Evolutionary conservation across 768 basidiomycete genomes (phyloP), one percentile per base, ranked within the genome.

Genomic region (Tylopilus felleus): DNA sequence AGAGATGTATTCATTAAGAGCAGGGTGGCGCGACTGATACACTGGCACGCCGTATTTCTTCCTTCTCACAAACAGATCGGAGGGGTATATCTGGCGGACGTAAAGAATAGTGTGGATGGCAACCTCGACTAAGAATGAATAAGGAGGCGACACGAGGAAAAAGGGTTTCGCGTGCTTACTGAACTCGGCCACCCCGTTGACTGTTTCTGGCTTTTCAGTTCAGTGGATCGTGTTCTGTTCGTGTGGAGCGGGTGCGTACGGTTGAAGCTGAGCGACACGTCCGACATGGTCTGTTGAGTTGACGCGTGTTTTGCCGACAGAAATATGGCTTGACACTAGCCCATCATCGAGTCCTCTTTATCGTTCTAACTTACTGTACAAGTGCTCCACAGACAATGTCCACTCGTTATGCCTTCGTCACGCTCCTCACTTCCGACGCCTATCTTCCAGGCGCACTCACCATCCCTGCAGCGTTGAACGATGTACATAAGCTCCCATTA

Each of bases 381-480:
- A 55, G 25, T 48, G 25, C 19, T 16, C 17, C 1, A 27, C 8
- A 47, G 38, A 69, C 62, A 65, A 88, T 88, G 87, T 77, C 83
- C 72, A 53, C 65, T 75, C 76, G 75, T 70, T 86, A 81, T 79
- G 92, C 91, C 63, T 91, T 97, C 71, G 92, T 88, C 61, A 92
- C 96, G 39, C 88, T 99, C 60, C 74, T 98, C 64, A 93, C 96
- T 52, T 92, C 93, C 29, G 88, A 95, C 68, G 77, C 80, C 25
- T 99, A 99, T 75, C 85, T 98, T 49, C 92, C 93, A 31, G 97
- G 97, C 50, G 94, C 90, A 31, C 85, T 98, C 61, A 82, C 88
- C 55, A 78, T 93, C 64, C 89, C 83, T 29, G 90, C 88, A 50
- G 90, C 96, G 16, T 80, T 99, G 60, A 82, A 81, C 51, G 90